Evolutionary conservation across 805 yeast genomes (phyloP).

Genomic region (Saccharomycopsis guyanensis): DNA sequence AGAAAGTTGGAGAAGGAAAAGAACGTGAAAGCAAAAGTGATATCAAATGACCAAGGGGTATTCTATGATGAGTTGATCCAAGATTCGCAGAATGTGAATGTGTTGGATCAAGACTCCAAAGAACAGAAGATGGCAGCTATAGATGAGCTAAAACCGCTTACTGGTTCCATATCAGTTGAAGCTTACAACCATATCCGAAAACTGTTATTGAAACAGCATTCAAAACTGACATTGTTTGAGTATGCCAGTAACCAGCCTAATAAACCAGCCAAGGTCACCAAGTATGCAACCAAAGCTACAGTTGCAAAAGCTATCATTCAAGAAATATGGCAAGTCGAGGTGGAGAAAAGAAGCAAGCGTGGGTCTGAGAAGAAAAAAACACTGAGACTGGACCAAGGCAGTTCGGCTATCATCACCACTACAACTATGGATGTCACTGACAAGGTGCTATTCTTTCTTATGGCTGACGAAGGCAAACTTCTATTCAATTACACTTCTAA

Average conservation of each 20-base stretch:
- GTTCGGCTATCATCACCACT: constrained; percentile 3
- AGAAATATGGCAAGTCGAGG: constrained; percentile 14
- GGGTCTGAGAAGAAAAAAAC: background rate
- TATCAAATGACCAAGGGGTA: background rate
- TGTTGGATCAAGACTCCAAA: background rate
- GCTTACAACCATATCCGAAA: constrained; percentile 1
- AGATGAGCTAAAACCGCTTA: constrained; percentile 11
- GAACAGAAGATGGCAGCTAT: constrained; percentile 12
- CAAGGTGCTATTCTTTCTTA: constrained; percentile 10
- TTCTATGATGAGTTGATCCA: background rate
- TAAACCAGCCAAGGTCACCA: background rate
- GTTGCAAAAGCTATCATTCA: constrained; percentile 5
- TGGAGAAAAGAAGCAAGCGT: background rate
- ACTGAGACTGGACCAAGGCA: background rate
- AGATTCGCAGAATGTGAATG: background rate
- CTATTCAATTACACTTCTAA: constrained; percentile 12
- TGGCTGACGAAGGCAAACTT: constrained; percentile 9
- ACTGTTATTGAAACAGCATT: constrained; percentile 1
- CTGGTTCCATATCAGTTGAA: background rate
- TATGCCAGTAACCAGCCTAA: constrained; percentile 1
- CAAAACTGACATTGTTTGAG: constrained; percentile 4
- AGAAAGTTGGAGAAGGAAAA: background rate
- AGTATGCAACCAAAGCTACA: background rate
- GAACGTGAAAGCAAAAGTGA: background rate
- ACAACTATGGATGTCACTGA: constrained; percentile 7